Evolutionary conservation across 108 stramenopile species (phyloP).

Genomic region (Pinguiococcus pyrenoidosus): DNA sequence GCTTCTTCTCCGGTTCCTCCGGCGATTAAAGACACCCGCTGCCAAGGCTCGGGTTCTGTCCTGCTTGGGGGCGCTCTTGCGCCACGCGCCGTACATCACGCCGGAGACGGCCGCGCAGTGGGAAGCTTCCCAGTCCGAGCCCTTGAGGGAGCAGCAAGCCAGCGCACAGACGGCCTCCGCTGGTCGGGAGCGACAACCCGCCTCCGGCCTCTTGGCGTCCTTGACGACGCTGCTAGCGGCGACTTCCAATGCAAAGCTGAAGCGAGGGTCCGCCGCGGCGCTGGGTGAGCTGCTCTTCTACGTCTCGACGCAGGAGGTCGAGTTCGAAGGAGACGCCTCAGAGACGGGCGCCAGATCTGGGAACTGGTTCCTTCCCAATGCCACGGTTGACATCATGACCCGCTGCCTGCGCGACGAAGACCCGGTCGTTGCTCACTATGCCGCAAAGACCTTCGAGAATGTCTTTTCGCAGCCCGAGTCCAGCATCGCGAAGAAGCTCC

Average conservation of each 20-base stretch:
- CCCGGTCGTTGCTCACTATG: constrained; percentile 14
- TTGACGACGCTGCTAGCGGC: background rate
- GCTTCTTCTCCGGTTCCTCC: constrained; percentile 14
- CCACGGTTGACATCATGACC: constrained; percentile 6
- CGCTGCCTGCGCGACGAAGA: constrained; percentile 17
- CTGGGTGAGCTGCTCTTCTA: constrained; percentile 44
- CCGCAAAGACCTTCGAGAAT: constrained; percentile 33
- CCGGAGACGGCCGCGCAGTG: constrained; percentile 4
- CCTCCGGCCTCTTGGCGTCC: background rate
- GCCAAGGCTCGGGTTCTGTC: constrained; percentile 15
- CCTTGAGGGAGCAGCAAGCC: too few species aligned
- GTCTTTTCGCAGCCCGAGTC: constrained; percentile 27
- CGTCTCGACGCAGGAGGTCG: constrained; percentile 31
- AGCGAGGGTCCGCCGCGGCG: constrained; percentile 27
- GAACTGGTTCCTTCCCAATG: constrained; percentile 6
- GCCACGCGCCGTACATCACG: constrained; percentile 41
- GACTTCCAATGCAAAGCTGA: constrained; percentile 10
- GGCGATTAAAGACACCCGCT: background rate
- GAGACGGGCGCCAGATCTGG: background rate
- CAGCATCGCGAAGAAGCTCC: background rate
- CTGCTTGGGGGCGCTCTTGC: constrained; percentile 28
- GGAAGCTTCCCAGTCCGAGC: too few species aligned
- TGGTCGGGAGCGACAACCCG: too few species aligned
- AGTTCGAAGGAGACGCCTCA: background rate
- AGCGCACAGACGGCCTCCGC: too few species aligned